Evolutionary conservation across 495 filamentous ascomycete species (phyloP).

Genomic region (Letharia lupina): DNA sequence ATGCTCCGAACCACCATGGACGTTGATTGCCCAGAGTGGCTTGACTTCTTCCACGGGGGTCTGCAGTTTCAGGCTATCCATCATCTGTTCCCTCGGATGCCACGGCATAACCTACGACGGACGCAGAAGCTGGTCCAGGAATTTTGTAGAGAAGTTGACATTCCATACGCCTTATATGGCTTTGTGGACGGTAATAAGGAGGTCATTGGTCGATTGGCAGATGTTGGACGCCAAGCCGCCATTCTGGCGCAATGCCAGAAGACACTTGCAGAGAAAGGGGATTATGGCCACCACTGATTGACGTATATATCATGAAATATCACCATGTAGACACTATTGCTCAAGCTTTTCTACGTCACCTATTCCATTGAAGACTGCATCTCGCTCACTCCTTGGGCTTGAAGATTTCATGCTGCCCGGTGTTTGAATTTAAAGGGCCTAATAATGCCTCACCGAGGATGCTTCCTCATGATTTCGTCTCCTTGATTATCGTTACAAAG

Average conservation of each 20-base stretch:
- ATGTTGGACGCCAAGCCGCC: constrained; percentile 78
- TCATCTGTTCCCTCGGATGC: constrained; percentile 89
- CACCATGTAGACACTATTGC: neutral
- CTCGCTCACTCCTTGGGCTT: neutral
- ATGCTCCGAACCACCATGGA: constrained; percentile 99
- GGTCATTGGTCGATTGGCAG: constrained; percentile 74
- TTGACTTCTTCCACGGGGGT: constrained; percentile 94
- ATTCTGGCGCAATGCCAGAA: constrained; percentile 84
- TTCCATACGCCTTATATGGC: constrained; percentile 89
- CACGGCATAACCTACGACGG: constrained; percentile 80
- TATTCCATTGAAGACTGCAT: neutral
- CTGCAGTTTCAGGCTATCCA: constrained; percentile 96
- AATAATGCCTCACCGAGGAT: neutral
- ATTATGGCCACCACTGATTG: constrained; percentile 14
- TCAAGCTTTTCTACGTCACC: neutral
- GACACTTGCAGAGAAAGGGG: constrained; percentile 39
- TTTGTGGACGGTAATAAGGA: constrained; percentile 89
- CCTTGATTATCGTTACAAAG: neutral
- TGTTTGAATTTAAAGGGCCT: neutral
- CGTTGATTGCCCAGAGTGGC: constrained; percentile 88
- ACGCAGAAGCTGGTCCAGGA: constrained; percentile 77
- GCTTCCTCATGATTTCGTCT: neutral
- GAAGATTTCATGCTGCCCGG: neutral
- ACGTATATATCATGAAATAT: neutral
- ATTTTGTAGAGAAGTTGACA: constrained; percentile 84